Conservation (phyloP, 257 asterid genomes). For the Mitragyna speciosa region DNA sequence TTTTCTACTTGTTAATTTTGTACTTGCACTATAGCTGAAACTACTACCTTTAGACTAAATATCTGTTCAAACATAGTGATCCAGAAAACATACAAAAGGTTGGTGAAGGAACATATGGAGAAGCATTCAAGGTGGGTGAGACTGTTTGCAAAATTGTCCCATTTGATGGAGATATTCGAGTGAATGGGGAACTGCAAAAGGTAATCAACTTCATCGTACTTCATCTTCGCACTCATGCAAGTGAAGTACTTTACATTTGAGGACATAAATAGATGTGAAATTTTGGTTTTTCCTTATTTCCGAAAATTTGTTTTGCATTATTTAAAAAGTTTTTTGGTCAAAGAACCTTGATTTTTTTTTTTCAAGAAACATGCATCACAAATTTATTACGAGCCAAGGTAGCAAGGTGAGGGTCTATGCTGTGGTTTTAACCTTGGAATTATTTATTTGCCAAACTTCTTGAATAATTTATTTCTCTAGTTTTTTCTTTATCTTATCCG, state of each 20-base stretch:
- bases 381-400: neutral
- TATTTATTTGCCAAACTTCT: neutral
- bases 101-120: conserved; percentile 97
- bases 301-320: neutral
- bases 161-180: conserved; percentile 72
- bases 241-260: conserved; percentile 13
- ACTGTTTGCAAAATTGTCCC: conserved; percentile 95
- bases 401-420: neutral
- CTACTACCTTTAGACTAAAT: neutral
- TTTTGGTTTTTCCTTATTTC: neutral
- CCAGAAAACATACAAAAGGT: conserved; percentile 55
- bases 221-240: conserved; percentile 1
- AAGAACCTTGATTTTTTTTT: neutral
- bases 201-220: conserved; percentile 28
- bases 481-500: neutral
- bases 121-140: conserved; percentile 85
- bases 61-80: conserved; percentile 47
- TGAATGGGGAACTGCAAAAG: conserved; percentile 92
- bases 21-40: neutral
- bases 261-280: conserved; percentile 3
- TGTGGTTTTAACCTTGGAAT: neutral
- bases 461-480: neutral
- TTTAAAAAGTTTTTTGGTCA: neutral
- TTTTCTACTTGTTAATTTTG: neutral
- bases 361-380: neutral